Evolutionary conservation across 2,329 filamentous ascomycete species (phyloP).

Genomic region (Trichoderma sp.): DNA sequence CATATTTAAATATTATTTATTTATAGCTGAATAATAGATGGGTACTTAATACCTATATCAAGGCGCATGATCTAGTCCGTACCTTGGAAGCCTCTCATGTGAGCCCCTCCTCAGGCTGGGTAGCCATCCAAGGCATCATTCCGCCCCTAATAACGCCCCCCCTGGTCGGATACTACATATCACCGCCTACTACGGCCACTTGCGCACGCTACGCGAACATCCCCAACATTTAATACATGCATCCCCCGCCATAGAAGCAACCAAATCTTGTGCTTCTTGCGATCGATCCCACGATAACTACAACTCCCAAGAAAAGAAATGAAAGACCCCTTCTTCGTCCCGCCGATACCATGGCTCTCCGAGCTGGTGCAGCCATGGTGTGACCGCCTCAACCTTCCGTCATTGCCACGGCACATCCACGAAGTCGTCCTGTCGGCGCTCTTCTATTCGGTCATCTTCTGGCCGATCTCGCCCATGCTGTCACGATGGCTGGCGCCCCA

Average conservation of each 20-base stretch:
- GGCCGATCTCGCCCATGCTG: slow-evolving; percentile 66
- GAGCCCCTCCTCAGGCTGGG: slow-evolving; percentile 11
- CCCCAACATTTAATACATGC: not conserved
- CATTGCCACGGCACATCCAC: slow-evolving; percentile 75
- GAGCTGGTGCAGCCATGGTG: slow-evolving; percentile 65
- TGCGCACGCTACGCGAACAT: not conserved
- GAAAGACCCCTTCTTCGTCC: slow-evolving; percentile 72
- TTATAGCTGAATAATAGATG: not conserved
- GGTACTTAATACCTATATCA: not conserved
- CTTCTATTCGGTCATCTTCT: slow-evolving; percentile 70
- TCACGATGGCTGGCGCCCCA: slow-evolving; percentile 64
- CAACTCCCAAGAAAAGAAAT: slow-evolving; percentile 47
- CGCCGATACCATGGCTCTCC: slow-evolving; percentile 60
- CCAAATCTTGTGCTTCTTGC: not conserved
- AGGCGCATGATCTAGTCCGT: not conserved
- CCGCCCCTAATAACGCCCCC: slow-evolving; percentile 5
- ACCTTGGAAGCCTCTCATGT: not conserved
- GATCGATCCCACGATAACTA: not conserved
- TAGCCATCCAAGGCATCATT: not conserved
- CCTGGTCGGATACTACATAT: not conserved
- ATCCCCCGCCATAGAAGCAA: slow-evolving; percentile 1
- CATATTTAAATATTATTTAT: no score
- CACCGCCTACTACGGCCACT: not conserved
- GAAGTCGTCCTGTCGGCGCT: slow-evolving; percentile 68
- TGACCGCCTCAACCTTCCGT: slow-evolving; percentile 61